Base-by-base conservation (phyloP, 1,284 basidiomycete species). In the Blastosporella zonata region DNA sequence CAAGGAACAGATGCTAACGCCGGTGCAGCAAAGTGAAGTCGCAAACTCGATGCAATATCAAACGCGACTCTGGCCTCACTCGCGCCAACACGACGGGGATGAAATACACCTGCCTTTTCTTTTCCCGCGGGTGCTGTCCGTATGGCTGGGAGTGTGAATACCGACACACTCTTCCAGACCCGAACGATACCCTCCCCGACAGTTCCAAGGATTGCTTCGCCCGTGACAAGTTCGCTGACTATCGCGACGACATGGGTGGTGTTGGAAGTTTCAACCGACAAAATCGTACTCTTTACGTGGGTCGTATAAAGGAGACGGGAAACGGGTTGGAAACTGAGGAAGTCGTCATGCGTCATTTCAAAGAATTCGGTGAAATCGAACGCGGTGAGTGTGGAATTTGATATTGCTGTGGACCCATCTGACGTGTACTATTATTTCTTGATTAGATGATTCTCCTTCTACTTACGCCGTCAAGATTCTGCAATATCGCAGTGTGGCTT, bases 241-340 rank as follows among this genome's bases (percentile, higher is more conserved):
- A 98, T 71, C 78, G 96, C 56, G 96, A 99, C 66, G 97, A 99
- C 69, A 99, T 99, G 96, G 97, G 96, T 59, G 96, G 96, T 67
- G 96, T 98, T 20, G 96, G 96, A 17, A 93, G 90, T 47, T 97
- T 99, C 71, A 90, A 88, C 62, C 75, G 94, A 34, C 84, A 93
- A 66, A 99, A 99, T 67, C 75, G 95, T 52, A 99, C 97, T 36
- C 67, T 99, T 15, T 99, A 99, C 65, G 84, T 99, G 38, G 96
- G 94, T 1, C 79, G 93, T 55, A 93, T 99, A 57, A 90, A 89
- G 64, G 94, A 97, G 73, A 92, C 87, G 1, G 91, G 91, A 0
- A 86, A 81, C 46, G 92, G 90, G 10, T 74, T 78, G 7, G 93
- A 97, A 67, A 94, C 92, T 17, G 91, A 96, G 68, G 91, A 94